Evolutionary conservation across 2,329 filamentous ascomycete species (phyloP), one percentile per base, ranked within the genome.

Genomic region (Colletotrichum navitas): DNA sequence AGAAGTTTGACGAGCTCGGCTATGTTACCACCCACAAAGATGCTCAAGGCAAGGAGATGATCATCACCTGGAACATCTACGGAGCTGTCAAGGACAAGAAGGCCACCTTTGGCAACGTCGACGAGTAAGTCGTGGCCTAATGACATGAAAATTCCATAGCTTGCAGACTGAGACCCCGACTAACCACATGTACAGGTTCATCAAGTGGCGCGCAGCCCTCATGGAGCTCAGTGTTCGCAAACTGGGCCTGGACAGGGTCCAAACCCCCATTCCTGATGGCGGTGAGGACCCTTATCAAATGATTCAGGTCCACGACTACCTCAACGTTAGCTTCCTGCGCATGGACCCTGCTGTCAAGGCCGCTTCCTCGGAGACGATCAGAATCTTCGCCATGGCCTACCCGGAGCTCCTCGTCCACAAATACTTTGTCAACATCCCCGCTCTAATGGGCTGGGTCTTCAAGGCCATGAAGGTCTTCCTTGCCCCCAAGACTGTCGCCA

Each of bases 31-130:
- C 86, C n/a, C 90, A 96, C 75, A 85, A 86, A 45, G 85, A 86
- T 1, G 84, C 83, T 34, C 86, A 85, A 62, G 82, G 83, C 71
- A 85, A 89, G 76, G 89, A 91, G 80, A 87, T 77, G 24, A 79
- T 97, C 67, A 91, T 95, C 60, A 96, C 93, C 2, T 98, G 95
- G 92, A 98, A 98, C 81, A 91, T 98, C 78, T 98, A 98, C 79
- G 95, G 95, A 18, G 90, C 90, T 47, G 93, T 95, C 74, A 96
- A 96, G 86, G 89, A 94, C 76, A 89, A 92, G 76, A 90, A 94
- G 73, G 89, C 93, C 74, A 97, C 94, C 0, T 98, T 98, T 84
- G 93, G 93, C 5, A 88, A 96, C 77, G 83, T 94, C 7, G 86
- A 94, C 34, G 92, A 93, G 94, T 97, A 83, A 80, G 92, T 86